Conservation (phyloP, 148 eudicot species). For the Gaultheria prostrata region DNA sequence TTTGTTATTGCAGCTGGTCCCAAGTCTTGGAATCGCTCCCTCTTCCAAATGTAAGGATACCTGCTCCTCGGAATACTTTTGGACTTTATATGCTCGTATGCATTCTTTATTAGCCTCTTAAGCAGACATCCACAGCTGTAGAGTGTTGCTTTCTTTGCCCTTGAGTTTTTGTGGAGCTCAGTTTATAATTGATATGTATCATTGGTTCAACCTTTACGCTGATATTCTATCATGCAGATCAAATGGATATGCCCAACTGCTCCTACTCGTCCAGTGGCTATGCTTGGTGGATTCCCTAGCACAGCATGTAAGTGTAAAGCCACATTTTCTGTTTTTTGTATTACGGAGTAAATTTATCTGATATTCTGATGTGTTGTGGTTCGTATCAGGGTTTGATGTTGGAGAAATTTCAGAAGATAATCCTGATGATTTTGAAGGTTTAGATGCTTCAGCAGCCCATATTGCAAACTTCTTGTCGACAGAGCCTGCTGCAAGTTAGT, state of each 20-base stretch:
- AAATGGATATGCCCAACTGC: conserved; percentile 99
- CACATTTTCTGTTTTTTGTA: neutral
- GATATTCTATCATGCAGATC: conserved; percentile 48
- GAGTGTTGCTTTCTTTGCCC: neutral
- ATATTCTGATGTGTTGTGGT: neutral
- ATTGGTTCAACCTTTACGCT: neutral
- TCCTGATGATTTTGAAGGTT: conserved; percentile 86
- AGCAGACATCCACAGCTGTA: neutral
- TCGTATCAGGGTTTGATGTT: conserved; percentile 75
- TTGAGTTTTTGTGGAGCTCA: neutral
- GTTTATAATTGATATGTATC: neutral
- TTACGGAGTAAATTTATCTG: neutral
- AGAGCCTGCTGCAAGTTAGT: conserved; percentile 84
- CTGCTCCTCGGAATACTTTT: conserved; percentile 2
- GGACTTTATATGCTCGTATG: neutral
- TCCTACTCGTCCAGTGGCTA: conserved; percentile 88
- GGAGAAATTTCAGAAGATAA: conserved; percentile 81
- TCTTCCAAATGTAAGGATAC: conserved; percentile 86
- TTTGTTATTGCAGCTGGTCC: conserved; percentile 65
- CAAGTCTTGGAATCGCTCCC: conserved; percentile 84
- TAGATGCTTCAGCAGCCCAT: conserved; percentile 91
- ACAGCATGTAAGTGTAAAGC: conserved; percentile 68
- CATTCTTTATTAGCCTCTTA: conserved; percentile 2
- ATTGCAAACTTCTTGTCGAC: conserved; percentile 85
- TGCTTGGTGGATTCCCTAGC: conserved; percentile 90